Conservation (phyloP, 2,329 filamentous ascomycete species). For the Stachybotrys chartarum region DNA sequence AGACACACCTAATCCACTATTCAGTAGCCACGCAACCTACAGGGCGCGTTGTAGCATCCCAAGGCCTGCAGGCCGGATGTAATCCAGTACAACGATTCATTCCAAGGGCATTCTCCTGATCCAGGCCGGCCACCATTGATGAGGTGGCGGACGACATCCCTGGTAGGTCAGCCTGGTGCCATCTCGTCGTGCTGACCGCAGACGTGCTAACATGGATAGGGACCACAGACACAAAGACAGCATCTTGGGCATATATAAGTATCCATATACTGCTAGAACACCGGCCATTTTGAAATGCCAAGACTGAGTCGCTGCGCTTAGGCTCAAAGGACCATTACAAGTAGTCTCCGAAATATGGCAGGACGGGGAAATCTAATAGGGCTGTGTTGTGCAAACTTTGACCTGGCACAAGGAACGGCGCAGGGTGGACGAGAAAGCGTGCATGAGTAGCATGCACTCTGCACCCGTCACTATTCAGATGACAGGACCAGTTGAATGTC, state of each 20-base stretch:
- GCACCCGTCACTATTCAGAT: not conserved
- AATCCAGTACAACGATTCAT: not conserved
- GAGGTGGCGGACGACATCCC: not conserved
- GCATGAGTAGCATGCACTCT: not conserved
- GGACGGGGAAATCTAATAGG: too few relatives aligned
- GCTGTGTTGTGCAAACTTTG: too few relatives aligned
- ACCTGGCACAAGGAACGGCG: too few relatives aligned
- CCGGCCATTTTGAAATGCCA: too few relatives aligned
- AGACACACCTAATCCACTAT: too few relatives aligned
- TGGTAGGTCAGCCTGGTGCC: not conserved
- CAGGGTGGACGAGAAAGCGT: not conserved
- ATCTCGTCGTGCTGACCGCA: not conserved
- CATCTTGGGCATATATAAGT: too few relatives aligned
- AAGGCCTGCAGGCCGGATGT: not conserved
- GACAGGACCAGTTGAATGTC: not conserved
- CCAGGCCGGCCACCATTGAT: not conserved
- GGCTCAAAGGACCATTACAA: too few relatives aligned
- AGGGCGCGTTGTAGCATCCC: not conserved
- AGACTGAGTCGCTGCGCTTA: too few relatives aligned
- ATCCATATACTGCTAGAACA: too few relatives aligned
- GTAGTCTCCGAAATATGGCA: too few relatives aligned
- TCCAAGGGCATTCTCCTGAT: not conserved
- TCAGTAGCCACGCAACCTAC: too few relatives aligned
- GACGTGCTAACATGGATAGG: not conserved
- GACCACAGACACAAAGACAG: too few relatives aligned